A percentile compares a stretch with the other conserved stretches of the same genome.
phyloP scores from a whole-genome alignment of 2,329 filamentous ascomycete genomes.

The Trichoderma sp. region DNA sequence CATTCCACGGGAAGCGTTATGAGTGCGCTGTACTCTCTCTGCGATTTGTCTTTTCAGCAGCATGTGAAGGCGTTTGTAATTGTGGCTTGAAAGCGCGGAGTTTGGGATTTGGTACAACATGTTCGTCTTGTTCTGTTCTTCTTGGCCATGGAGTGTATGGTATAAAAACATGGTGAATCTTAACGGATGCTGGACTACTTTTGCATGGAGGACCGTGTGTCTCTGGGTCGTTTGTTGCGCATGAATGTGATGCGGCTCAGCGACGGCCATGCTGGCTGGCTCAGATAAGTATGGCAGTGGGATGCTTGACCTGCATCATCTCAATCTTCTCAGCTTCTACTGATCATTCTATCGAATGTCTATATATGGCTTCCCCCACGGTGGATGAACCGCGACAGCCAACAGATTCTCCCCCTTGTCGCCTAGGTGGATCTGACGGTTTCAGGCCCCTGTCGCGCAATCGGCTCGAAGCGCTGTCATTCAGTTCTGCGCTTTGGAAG shows the following conservation, averaged over 20 bases:
- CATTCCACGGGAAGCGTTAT: conserved; percentile 7
- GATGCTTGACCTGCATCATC: too few species aligned
- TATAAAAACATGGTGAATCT: background rate
- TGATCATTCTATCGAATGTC: too few species aligned
- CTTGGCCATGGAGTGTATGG: background rate
- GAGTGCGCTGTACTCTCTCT: conserved; percentile 15
- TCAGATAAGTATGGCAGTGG: too few species aligned
- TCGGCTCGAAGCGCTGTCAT: conserved; percentile 8
- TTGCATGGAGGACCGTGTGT: too few species aligned
- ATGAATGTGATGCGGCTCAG: too few species aligned
- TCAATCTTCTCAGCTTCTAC: too few species aligned
- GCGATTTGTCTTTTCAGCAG: conserved; percentile 17
- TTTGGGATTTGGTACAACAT: background rate
- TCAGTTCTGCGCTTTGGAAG: background rate
- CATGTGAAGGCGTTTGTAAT: conserved; percentile 14
- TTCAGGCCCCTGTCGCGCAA: conserved; percentile 16
- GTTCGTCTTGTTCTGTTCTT: background rate
- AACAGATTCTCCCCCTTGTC: conserved; percentile 12
- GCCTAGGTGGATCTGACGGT: background rate
- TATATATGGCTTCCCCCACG: too few species aligned
- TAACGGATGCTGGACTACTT: too few species aligned
- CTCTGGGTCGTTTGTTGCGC: too few species aligned
- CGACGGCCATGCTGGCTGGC: too few species aligned
- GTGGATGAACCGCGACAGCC: background rate
- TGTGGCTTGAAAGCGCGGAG: conserved; percentile 11